Conservation (phyloP, 2,329 filamentous ascomycete species). For the Epichloe gansuensis region DNA sequence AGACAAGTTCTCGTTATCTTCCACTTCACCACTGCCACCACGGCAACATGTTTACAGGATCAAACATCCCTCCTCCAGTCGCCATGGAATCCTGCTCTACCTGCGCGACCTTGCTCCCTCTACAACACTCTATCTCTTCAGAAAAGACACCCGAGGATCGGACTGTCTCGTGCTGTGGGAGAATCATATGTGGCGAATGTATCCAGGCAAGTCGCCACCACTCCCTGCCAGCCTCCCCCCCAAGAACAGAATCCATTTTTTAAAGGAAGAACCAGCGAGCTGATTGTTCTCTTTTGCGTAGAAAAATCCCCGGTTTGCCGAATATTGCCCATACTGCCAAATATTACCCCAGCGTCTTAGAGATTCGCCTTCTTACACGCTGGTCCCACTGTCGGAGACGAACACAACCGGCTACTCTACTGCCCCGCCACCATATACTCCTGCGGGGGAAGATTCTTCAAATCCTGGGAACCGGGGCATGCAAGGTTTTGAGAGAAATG, state of each 20-base stretch:
- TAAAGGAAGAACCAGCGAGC: too few species aligned
- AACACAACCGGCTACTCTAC: conserved; percentile 12
- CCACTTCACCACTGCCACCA: neutral
- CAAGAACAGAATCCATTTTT: too few species aligned
- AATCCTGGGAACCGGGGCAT: neutral
- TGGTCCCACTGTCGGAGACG: conserved; percentile 17
- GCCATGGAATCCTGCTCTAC: conserved; percentile 50
- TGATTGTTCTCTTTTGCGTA: conserved; percentile 2
- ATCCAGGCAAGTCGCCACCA: conserved; percentile 37
- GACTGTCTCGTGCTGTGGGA: conserved; percentile 53
- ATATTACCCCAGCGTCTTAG: conserved; percentile 52
- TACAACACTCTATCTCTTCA: conserved; percentile 36
- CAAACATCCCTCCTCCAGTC: neutral
- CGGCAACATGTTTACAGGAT: neutral
- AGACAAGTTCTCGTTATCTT: neutral
- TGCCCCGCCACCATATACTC: conserved; percentile 28
- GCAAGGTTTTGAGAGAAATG: conserved; percentile 7
- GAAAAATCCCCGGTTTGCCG: conserved; percentile 54
- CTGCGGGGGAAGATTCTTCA: neutral
- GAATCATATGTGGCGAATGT: conserved; percentile 60
- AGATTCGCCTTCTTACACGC: conserved; percentile 54
- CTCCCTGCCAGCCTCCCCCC: neutral
- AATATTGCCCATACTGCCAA: conserved; percentile 65
- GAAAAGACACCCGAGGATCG: conserved; percentile 52
- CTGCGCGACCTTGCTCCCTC: conserved; percentile 49